phyloP scores from a whole-genome alignment of 768 basidiomycete species.

The Boletus rubescentipes region DNA sequence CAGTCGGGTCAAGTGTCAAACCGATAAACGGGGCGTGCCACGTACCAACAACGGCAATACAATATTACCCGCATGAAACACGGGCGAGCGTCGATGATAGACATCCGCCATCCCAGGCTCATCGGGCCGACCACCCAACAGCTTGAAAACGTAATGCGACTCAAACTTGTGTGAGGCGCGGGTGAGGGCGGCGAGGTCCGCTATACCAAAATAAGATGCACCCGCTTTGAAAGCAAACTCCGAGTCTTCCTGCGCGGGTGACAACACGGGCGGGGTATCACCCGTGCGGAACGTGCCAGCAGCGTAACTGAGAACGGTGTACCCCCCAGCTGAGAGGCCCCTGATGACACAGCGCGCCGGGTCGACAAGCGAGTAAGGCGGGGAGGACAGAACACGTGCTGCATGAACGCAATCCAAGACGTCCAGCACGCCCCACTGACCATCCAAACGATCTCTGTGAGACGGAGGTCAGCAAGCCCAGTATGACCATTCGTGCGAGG shows the following conservation, averaged over 20 bases:
- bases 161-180: constrained; percentile 2
- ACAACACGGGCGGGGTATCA: not conserved
- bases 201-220: not conserved
- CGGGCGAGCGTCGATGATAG: constrained; percentile 1
- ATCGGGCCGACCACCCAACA: not conserved
- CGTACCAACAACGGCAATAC: not conserved
- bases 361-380: not conserved
- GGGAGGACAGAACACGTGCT: not conserved
- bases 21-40: not conserved
- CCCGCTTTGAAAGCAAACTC: not conserved
- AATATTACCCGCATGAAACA: not conserved
- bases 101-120: not conserved
- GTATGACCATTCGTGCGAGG: not conserved
- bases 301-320: constrained; percentile 2
- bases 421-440: constrained; percentile 3
- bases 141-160: not conserved
- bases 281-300: not conserved
- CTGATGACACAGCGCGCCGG: constrained; percentile 1
- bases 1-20: not conserved
- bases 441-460: not conserved
- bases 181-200: not conserved
- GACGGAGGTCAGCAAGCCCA: not conserved
- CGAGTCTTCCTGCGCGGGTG: not conserved
- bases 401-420: constrained; percentile 1
- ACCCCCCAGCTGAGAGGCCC: not conserved